Evolutionary conservation across 257 asterid species (phyloP).

Genomic region (Rauvolfia tetraphylla): DNA sequence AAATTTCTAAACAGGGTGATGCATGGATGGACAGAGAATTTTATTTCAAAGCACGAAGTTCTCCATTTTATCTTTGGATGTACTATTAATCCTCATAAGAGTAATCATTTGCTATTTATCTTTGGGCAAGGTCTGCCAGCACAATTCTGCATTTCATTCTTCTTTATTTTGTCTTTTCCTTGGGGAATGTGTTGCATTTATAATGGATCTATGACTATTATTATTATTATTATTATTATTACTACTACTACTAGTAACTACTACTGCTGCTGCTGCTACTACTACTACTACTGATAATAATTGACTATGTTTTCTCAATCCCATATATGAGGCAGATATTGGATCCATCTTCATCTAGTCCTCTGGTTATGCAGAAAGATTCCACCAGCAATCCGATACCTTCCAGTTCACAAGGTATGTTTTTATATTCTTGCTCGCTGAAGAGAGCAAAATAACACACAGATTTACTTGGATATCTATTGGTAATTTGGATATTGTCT

Average conservation of each 20-base stretch:
- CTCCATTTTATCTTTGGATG: conserved; percentile 2
- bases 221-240: too few species aligned
- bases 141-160: neutral
- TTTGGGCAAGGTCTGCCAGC: neutral
- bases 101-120: neutral
- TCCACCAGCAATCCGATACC: conserved; percentile 46
- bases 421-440: conserved; percentile 14
- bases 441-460: conserved; percentile 12
- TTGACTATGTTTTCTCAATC: conserved; percentile 15
- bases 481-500: neutral
- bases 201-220: neutral
- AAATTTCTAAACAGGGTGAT: neutral
- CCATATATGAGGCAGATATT: conserved; percentile 40
- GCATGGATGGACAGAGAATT: neutral
- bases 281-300: too few species aligned
- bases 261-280: too few species aligned
- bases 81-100: neutral
- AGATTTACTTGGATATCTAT: conserved; percentile 10
- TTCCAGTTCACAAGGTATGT: conserved; percentile 38
- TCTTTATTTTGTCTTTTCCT: too few species aligned
- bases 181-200: neutral
- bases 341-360: conserved; percentile 47
- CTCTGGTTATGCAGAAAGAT: conserved; percentile 39
- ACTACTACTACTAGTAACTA: too few species aligned
- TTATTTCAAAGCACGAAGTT: neutral